These are phyloP conservation scores for Pouteria campechiana DNA, from an alignment of 179 eudicot genomes.

Conservation along the genomic window DNA sequence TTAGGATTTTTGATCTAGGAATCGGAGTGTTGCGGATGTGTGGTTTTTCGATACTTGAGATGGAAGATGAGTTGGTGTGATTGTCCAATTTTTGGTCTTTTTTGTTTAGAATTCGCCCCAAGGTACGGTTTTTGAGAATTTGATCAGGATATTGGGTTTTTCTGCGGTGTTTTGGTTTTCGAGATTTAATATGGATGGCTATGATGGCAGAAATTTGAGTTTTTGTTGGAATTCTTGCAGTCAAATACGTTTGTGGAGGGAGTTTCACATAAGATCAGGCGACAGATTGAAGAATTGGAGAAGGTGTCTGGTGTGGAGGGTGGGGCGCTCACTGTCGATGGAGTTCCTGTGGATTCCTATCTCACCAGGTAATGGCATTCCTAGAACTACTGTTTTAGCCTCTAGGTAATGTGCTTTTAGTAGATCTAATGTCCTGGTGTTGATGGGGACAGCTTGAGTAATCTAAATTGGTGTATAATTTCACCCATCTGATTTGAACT, in stretches of 20 bases:
- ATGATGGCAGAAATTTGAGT: not conserved
- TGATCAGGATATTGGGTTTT: too few relatives aligned
- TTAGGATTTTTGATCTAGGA: not conserved
- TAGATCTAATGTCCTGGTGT: too few relatives aligned
- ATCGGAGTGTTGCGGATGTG: not conserved
- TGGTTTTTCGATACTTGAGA: not conserved
- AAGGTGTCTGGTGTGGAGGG: conserved; percentile 59
- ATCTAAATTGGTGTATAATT: too few relatives aligned
- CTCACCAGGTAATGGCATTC: conserved; percentile 50
- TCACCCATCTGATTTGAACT: too few relatives aligned
- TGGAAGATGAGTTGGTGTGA: not conserved
- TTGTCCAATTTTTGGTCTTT: not conserved
- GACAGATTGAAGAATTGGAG: conserved; percentile 94
- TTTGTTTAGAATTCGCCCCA: too few relatives aligned
- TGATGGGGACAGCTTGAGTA: too few relatives aligned
- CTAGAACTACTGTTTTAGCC: conserved; percentile 2
- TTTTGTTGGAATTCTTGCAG: conserved; percentile 25
- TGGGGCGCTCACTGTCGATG: conserved; percentile 87
- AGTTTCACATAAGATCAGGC: conserved; percentile 84
- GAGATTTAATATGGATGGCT: not conserved
- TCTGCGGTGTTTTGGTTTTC: not conserved
- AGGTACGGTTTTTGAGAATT: too few relatives aligned
- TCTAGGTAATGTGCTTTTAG: not conserved
- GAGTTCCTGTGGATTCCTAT: conserved; percentile 88
- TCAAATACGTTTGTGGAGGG: conserved; percentile 84